Base-by-base conservation (phyloP, 768 basidiomycete species). In the Tricholoma flavovirens region DNA sequence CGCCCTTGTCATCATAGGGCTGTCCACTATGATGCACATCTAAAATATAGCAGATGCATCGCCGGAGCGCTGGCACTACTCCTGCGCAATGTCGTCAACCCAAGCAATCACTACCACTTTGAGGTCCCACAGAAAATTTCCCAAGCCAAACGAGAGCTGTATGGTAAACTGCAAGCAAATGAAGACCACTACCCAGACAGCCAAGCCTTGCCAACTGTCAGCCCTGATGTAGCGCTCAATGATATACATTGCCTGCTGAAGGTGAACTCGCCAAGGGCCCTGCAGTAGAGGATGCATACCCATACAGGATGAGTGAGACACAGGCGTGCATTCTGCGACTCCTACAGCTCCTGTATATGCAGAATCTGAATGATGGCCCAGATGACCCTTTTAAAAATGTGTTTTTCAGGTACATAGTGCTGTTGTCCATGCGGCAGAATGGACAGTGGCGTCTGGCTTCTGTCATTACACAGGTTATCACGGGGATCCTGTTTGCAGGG, bases 391-490 rank as follows among this genome's bases (percentile, higher is more conserved):
- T 54, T 26, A 19, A 43, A 4, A 54, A 15, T 43, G 21, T 42
- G 14, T 38, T 38, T 15, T 11, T 40, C 5, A 11, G 30, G 17
- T 62, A 56, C 19, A 33, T 62, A 5, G 24, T 57, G 35, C 32
- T 59, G 11, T 51, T 33, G 4, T 59, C 58, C 1, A 24, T 59
- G 10, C 24, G 55, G 14, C 19, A 24, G 9, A 22, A 22, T n/a
- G n/a, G 29, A 32, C 35, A 30, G 14, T 62, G 60, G 60, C 24
- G 17, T 24, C n/a, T 26, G 2, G 19, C 55, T 17, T 36, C 45
- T 4, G 32, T 32, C 8, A 62, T 62, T 52, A 62, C 60, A 9
- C 60, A 59, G 33, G 56, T 46, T 15, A 59, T 62, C 33, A 56
- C 61, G 1, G 56, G 53, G 0, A n/a, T 56, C 15, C 48, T 54